Evolutionary conservation across 768 basidiomycete species (phyloP).

Genomic region (Rhodosporidiobolus odoratus): DNA sequence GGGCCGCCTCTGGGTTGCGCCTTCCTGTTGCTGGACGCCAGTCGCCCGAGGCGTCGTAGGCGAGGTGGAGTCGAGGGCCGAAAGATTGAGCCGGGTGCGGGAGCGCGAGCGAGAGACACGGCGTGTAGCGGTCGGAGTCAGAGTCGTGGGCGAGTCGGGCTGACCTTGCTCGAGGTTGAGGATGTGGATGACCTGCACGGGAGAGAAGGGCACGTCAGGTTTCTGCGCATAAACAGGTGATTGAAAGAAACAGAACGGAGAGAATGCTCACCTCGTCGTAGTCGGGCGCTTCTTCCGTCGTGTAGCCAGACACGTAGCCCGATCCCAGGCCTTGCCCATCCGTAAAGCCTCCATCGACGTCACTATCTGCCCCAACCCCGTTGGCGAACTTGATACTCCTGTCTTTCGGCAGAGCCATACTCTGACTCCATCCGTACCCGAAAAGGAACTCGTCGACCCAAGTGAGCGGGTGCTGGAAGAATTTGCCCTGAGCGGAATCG

Average conservation of each 20-base stretch:
- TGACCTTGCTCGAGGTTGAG: slow-evolving; percentile 31
- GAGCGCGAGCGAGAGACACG: slow-evolving; percentile 21
- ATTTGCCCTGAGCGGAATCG: slow-evolving; percentile 59
- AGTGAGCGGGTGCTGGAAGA: slow-evolving; percentile 84
- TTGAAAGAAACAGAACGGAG: not conserved
- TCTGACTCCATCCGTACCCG: slow-evolving; percentile 59
- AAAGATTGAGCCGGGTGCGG: slow-evolving; percentile 25
- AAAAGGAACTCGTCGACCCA: slow-evolving; percentile 93
- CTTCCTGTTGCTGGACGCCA: not conserved
- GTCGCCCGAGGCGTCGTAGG: not conserved
- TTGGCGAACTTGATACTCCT: not conserved
- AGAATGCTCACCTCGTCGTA: slow-evolving; percentile 32
- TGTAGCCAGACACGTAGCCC: slow-evolving; percentile 35
- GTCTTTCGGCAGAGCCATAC: slow-evolving; percentile 66
- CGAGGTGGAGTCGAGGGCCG: slow-evolving; percentile 14
- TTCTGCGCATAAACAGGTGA: not conserved
- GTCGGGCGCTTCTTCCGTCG: slow-evolving; percentile 36
- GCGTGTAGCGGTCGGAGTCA: slow-evolving; percentile 3
- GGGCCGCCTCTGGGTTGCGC: not conserved
- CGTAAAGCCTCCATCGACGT: slow-evolving; percentile 22
- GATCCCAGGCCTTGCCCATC: slow-evolving; percentile 18
- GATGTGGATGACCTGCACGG: slow-evolving; percentile 35
- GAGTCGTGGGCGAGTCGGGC: slow-evolving; percentile 4
- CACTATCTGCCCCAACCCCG: slow-evolving; percentile 63
- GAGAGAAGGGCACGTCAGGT: not conserved